Evolutionary conservation across 129 eudicot species (phyloP), one percentile per base, ranked within the genome.

Genomic region (Cynara cardunculus): DNA sequence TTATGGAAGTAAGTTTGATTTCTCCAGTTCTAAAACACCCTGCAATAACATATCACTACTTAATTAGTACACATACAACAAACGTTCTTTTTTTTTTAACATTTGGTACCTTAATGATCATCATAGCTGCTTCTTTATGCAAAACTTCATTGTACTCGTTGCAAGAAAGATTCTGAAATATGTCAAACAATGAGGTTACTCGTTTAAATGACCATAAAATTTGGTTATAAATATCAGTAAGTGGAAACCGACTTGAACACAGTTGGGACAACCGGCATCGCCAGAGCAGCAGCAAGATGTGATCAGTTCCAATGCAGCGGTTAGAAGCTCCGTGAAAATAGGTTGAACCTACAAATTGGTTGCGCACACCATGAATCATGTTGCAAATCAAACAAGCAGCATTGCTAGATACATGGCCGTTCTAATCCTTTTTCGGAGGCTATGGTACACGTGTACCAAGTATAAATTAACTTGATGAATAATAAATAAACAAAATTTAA

Each of bases 141-240:
- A 96, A 78, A 75, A 96, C 98, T 87, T 92, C 99, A 62, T 96
- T 96, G 80, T 92, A 96, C 88, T 96, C 99, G 2, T 76, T 87
- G 83, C 99, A 96, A 68, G 88, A 75, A 76, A 90, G 88, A 73
- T 82, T 88, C 98, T 96, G 91, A 75, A 78, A 35, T 18, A 74
- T 22, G 27, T 72, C 68, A 71, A 26, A 75, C 37, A 37, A 59
- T 64, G 27, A 34, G 18, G 11, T 49, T 26, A 56, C 37, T 61
- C 72, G 6, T 69, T 49, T 35, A 25, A 35, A n/a, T 7, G 30
- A 25, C 19, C 0, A 28, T 0, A 37, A 18, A 71, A 37, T 56
- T 56, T 5, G 24, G 24, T 56, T 56, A 5, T 26, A 25, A 61
- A 25, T 3, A 39, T 4, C 35, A 21, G 21, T 2, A 26, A 75